These are phyloP conservation scores for Penicillium sp. DNA, from an alignment of 2,329 filamentous ascomycete species.

Conservation along the genomic window DNA sequence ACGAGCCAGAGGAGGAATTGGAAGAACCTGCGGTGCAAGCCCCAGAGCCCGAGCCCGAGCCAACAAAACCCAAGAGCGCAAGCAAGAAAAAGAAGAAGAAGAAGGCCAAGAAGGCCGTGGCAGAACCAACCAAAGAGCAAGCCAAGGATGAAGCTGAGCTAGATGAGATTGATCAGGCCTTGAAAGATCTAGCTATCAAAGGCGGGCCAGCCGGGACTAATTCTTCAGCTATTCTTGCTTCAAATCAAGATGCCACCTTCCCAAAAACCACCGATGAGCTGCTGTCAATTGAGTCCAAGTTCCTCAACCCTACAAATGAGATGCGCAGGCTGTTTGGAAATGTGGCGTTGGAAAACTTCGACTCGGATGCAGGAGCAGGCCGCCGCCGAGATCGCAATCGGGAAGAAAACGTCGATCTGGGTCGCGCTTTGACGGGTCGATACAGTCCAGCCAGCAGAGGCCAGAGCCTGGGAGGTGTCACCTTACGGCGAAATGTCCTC, in stretches of 20 bases:
- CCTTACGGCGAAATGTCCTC: conserved; percentile 76
- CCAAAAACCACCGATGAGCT: conserved; percentile 50
- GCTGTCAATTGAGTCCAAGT: conserved; percentile 65
- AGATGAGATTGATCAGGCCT: conserved; percentile 67
- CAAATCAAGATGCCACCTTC: conserved; percentile 33
- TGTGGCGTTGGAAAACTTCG: conserved; percentile 60
- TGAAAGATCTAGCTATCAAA: conserved; percentile 59
- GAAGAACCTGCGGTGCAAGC: conserved; percentile 29
- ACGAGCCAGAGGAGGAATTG: conserved; percentile 7
- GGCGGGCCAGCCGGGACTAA: conserved; percentile 20
- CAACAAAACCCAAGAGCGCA: conserved; percentile 41
- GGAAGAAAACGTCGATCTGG: conserved; percentile 48
- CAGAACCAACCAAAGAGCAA: conserved; percentile 15
- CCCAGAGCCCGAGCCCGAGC: conserved; percentile 18
- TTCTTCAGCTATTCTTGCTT: conserved; percentile 34
- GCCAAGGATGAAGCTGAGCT: conserved; percentile 36
- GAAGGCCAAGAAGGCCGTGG: conserved; percentile 43
- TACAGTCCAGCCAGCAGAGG: conserved; percentile 57
- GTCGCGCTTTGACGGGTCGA: conserved; percentile 56
- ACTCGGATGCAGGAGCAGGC: conserved; percentile 47
- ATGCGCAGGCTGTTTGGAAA: conserved; percentile 77
- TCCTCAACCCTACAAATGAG: conserved; percentile 85
- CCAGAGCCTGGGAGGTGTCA: conserved; percentile 68
- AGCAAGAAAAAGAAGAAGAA: conserved; percentile 65
- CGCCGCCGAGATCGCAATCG: conserved; percentile 58